These are phyloP conservation scores for Starmerella scarabaei DNA, from an alignment of 805 yeast genomes.

Conservation along the genomic window DNA sequence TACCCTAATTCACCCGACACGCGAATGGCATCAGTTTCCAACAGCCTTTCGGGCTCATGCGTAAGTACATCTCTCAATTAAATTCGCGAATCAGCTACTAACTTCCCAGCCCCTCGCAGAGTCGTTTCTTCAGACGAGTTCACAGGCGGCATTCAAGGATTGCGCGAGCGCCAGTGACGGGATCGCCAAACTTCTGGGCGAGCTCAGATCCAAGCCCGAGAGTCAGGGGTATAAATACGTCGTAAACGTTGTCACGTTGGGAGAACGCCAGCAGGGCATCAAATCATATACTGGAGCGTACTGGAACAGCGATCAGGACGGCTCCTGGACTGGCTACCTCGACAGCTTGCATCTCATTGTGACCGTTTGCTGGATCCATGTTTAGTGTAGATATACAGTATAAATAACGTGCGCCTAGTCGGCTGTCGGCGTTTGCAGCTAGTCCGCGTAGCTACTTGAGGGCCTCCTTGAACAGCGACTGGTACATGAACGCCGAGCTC, in stretches of 20 bases:
- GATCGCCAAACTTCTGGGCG: conserved; percentile 6
- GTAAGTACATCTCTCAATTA: conserved; percentile 8
- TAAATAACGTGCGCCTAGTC: neutral
- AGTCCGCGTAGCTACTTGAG: conserved; percentile 38
- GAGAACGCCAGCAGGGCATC: conserved; percentile 12
- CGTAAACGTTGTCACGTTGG: conserved; percentile 14
- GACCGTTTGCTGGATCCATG: conserved; percentile 17
- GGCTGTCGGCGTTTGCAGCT: too few relatives aligned
- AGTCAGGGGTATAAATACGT: conserved; percentile 18
- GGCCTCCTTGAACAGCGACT: conserved; percentile 82
- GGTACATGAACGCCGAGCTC: conserved; percentile 97
- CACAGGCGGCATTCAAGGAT: conserved; percentile 5
- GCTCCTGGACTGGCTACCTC: conserved; percentile 16
- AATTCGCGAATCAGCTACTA: neutral
- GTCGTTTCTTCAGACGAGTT: conserved; percentile 8
- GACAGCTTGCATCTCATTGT: conserved; percentile 8
- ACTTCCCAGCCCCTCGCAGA: conserved; percentile 15
- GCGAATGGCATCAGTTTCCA: conserved; percentile 10
- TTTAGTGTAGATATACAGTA: neutral
- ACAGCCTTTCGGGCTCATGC: conserved; percentile 13
- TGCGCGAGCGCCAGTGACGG: conserved; percentile 5
- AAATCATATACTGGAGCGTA: conserved; percentile 18
- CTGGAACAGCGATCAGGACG: conserved; percentile 23
- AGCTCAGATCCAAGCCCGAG: conserved; percentile 12
- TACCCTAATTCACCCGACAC: neutral